Evolutionary conservation across 306 rosid species (phyloP).

Genomic region (Quercus aquifolioides): DNA sequence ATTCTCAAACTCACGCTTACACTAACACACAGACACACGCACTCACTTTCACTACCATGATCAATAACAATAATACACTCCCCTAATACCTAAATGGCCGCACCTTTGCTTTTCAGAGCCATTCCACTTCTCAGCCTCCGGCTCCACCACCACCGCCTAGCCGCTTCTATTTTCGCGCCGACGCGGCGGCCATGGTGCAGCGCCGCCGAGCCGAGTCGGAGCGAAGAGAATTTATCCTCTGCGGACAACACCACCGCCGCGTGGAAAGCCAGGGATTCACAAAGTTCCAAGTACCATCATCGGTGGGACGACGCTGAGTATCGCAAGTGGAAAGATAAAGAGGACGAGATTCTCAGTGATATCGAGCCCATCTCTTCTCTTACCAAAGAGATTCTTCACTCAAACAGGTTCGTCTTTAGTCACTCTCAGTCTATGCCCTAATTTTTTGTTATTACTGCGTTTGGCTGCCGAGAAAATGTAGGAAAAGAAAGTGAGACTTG

Average conservation of each 20-base stretch:
- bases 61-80: not conserved
- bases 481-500: not conserved
- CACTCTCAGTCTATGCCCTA: not conserved
- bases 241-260: slow-evolving; percentile 17
- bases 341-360: slow-evolving; percentile 59
- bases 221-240: slow-evolving; percentile 29
- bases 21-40: too few relatives aligned
- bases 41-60: not conserved
- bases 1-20: too few relatives aligned
- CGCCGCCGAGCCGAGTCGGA: slow-evolving; percentile 36
- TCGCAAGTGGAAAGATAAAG: slow-evolving; percentile 67
- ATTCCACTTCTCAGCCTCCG: slow-evolving; percentile 43
- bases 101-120: slow-evolving; percentile 41
- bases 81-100: slow-evolving; percentile 39
- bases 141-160: slow-evolving; percentile 28
- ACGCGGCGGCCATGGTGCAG: slow-evolving; percentile 38
- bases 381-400: slow-evolving; percentile 74
- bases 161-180: slow-evolving; percentile 17
- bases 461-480: not conserved
- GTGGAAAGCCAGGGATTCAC: slow-evolving; percentile 23
- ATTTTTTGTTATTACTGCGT: not conserved
- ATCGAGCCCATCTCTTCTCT: slow-evolving; percentile 58
- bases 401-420: slow-evolving; percentile 31
- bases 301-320: slow-evolving; percentile 53
- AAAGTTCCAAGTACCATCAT: slow-evolving; percentile 12